Base-by-base conservation (phyloP, 768 basidiomycete species). In the Panus rudis region DNA sequence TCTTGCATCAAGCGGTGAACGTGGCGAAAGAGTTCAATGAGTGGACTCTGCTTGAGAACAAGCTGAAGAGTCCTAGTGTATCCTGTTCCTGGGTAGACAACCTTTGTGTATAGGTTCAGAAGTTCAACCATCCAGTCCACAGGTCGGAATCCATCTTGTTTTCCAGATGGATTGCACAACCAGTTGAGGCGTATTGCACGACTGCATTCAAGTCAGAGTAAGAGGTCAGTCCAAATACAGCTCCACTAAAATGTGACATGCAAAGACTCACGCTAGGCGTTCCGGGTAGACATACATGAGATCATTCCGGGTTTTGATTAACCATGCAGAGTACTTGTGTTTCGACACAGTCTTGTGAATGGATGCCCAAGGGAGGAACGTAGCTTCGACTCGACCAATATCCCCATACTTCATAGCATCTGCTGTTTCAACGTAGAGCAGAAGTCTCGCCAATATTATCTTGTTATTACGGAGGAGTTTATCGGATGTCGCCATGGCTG, bases 51-150 rank as follows among this genome's bases (percentile, higher is more conserved):
- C 28, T 10, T 16, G 16, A 10, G 10, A 30, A 10, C 10, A 30
- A 16, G 28, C 16, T 30, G 10, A 30, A 16, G 10, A 30, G 16
- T 30, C 10, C 10, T 10, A 30, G 28, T 16, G 28, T 10, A 16
- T 30, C 10, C 10, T 30, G 28, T 30, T n/a, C n/a, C n/a, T n/a
- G n/a, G n/a, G n/a, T 10, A 16, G 16, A 10, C 16, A 14, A 68
- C 68, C 54, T 71, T 73, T 4, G 58, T 69, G n/a, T 62, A 69
- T 1, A 71, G 56, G 43, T 73, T 72, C 23, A 70, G 63, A 2
- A 63, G 53, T 44, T 75, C 68, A 1, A 68, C 51, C 6, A 61
- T 39, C 69, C 68, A 72, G 38, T 72, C 70, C 2, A 69, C 51
- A 0, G 54, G 60, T 1, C 58, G 48, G 27, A 62, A 73, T 0